Conservation (phyloP, 768 basidiomycete genomes). For the Phaeotremella skinneri region DNA sequence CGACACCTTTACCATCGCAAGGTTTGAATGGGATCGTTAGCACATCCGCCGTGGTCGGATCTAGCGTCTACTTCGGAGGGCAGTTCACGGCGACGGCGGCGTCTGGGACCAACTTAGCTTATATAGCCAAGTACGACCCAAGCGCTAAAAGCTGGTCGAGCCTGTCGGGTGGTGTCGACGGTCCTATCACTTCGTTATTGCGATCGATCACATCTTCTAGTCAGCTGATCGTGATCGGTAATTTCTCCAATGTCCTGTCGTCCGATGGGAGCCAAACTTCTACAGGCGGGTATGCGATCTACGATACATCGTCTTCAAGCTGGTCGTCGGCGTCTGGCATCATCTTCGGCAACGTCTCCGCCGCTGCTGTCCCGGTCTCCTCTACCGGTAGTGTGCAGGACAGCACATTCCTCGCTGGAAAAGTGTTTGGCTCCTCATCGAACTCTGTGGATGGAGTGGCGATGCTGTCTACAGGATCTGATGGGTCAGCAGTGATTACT, state of each 20-base stretch:
- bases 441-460: slow-evolving; percentile 79
- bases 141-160: slow-evolving; percentile 64
- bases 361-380: slow-evolving; percentile 26
- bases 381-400: slow-evolving; percentile 64
- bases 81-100: slow-evolving; percentile 67
- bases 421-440: slow-evolving; percentile 43
- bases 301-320: slow-evolving; percentile 60
- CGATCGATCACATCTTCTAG: slow-evolving; percentile 48
- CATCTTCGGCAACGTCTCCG: slow-evolving; percentile 49
- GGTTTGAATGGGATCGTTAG: slow-evolving; percentile 80
- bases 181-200: slow-evolving; percentile 64
- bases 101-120: slow-evolving; percentile 58
- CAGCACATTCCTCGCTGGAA: slow-evolving; percentile 56
- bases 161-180: slow-evolving; percentile 72
- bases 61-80: slow-evolving; percentile 75
- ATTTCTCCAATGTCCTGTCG: slow-evolving; percentile 61
- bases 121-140: slow-evolving; percentile 72
- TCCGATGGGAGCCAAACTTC: slow-evolving; percentile 49
- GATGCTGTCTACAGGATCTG: slow-evolving; percentile 63
- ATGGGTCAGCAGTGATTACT: slow-evolving; percentile 58
- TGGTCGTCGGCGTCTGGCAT: slow-evolving; percentile 77
- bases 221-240: slow-evolving; percentile 68
- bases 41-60: slow-evolving; percentile 60
- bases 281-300: slow-evolving; percentile 68
- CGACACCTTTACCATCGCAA: slow-evolving; percentile 59